These are phyloP conservation scores for Cymbopogon citratus DNA, from an alignment of 176 grass and related monocot species.

Conservation along the genomic window DNA sequence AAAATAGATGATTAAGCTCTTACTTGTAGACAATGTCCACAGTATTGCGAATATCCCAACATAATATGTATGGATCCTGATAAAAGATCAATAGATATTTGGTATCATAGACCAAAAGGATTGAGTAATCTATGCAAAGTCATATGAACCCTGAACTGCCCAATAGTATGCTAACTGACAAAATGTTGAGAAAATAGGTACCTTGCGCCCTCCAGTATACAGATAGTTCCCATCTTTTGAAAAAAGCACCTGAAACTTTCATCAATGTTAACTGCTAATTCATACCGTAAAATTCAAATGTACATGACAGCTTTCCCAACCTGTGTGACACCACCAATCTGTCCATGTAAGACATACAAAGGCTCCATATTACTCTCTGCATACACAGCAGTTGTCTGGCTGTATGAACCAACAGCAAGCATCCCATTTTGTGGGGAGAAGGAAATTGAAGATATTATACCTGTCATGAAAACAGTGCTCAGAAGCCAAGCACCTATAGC, in stretches of 20 bases:
- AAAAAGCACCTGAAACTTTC: slow-evolving; percentile 71
- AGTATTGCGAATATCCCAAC: slow-evolving; percentile 97
- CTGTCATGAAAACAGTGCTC: slow-evolving; percentile 31
- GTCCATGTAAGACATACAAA: slow-evolving; percentile 86
- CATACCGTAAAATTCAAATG: not conserved
- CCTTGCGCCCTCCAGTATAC: slow-evolving; percentile 96
- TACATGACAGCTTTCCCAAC: slow-evolving; percentile 29
- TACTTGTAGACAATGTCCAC: slow-evolving; percentile 89
- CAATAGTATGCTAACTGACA: not conserved
- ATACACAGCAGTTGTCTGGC: slow-evolving; percentile 79
- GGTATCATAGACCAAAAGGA: not conserved
- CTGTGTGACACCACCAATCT: slow-evolving; percentile 88
- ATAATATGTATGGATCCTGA: slow-evolving; percentile 96
- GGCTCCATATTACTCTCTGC: slow-evolving; percentile 80
- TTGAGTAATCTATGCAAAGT: not conserved
- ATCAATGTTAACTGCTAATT: not conserved
- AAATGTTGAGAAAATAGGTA: slow-evolving; percentile 26
- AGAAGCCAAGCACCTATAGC: not conserved
- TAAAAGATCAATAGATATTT: slow-evolving; percentile 20
- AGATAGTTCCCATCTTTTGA: slow-evolving; percentile 95
- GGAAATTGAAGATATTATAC: slow-evolving; percentile 82
- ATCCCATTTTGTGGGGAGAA: slow-evolving; percentile 74
- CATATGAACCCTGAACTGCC: not conserved
- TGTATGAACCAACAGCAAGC: slow-evolving; percentile 96
- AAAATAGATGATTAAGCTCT: slow-evolving; percentile 28